Evolutionary conservation across 148 eudicot species (phyloP), one percentile per base, ranked within the genome.

Genomic region (Nyssa sinensis): DNA sequence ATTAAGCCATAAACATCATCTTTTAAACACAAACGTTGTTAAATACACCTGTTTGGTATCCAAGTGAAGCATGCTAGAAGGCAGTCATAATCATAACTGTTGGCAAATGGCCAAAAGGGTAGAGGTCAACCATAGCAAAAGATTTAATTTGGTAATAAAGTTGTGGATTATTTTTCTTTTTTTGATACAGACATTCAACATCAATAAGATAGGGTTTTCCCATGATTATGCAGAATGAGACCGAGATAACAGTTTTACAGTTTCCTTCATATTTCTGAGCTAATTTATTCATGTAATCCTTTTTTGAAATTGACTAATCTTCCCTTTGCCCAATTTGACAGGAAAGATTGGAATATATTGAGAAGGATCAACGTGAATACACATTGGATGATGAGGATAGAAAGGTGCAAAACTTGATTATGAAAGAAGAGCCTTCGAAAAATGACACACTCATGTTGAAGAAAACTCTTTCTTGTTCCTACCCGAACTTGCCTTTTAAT

Each of bases 401-500:
- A 72, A 89, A 75, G 83, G 96, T 79, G 72, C 98, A 93, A 79
- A 80, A 80, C 74, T 94, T 87, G 58, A 93, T 96, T 75, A 78
- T 95, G 75, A 91, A 87, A 81, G 90, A 93, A 39, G 94, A 89
- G 2, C 93, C 89, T 35, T 88, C 88, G 60, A 70, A 51, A 74
- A 77, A 81, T 29, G 94, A 89, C 60, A 76, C 89, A 30, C 83
- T 81, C 27, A 81, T 93, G 62, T 82, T 93, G 74, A 93, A 93
- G 88, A 91, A 96, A 76, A 85, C 88, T 61, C 94, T 96, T 79
- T 96, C 99, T 68, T 87, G 95, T 79, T 91, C 98, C 67, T 93
- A 93, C 78, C 98, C 98, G 34, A 87, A 89, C 76, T 80, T 87
- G 80, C 88, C 95, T 49, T 85, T 96, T 73, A 75, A 86, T 31